Base-by-base conservation (phyloP, 2,329 filamentous ascomycete species). In the Diaporthe helianthi region DNA sequence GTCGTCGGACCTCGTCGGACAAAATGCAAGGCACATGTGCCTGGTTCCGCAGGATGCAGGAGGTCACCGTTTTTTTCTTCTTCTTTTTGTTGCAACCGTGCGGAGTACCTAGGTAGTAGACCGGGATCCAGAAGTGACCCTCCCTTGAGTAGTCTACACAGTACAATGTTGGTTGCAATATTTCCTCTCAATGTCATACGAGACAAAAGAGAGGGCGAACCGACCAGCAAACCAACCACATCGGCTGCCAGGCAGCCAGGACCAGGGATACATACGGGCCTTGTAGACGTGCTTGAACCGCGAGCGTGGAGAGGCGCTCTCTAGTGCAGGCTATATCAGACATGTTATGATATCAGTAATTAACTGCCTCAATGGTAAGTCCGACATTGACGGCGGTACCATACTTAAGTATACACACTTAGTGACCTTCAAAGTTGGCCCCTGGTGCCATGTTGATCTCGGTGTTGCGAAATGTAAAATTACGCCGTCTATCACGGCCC, bases 21-120 rank as follows among this genome's bases (percentile, higher is more conserved):
- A 68, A 68, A 53, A 65, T 65, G 58, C 69, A 68, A 52, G 54
- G 69, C 65, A 70, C 65, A 61, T 63, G 68, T 67, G 65, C 63
- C 68, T 52, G 46, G 68, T 46, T 33, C 44, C 64, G 58, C 63
- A 63, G 49, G 46, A 61, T 68, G 47, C 58, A 63, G 58, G 58
- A 63, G 58, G 58, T n/a, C 58, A 63, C 58, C 58, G 58, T 63
- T 31, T 22, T 47, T 46, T 63, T n/a, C n/a, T n/a, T n/a, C n/a
- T n/a, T n/a, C n/a, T n/a, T n/a, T n/a, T n/a, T n/a, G n/a, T n/a
- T 63, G 41, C 29, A 36, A 63, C 58, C 49, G 44, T 63, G 44
- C 58, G 58, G 58, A 63, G 58, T 46, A 63, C 49, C n/a, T n/a
- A n/a, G n/a, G n/a, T n/a, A n/a, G n/a, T n/a, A n/a, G n/a, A n/a